Evolutionary conservation across 768 basidiomycete genomes (phyloP).

Genomic region (Trametes elegans): DNA sequence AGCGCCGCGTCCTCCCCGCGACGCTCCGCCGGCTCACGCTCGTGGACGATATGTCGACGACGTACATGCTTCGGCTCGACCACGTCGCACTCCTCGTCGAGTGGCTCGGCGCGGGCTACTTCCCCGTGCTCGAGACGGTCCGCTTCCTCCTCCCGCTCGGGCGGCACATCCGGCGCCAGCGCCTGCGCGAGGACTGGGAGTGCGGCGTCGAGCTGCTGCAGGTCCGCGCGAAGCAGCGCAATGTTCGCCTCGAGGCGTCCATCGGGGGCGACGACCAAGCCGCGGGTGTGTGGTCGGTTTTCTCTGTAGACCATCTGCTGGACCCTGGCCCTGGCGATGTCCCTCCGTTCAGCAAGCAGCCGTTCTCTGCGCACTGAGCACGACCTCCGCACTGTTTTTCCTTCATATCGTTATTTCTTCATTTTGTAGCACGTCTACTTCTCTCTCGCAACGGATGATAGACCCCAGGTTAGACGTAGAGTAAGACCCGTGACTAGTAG

Average conservation of each 20-base stretch:
- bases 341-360: neutral
- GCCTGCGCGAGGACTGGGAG: slow-evolving; percentile 3
- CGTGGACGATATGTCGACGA: neutral
- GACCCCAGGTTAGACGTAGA: neutral
- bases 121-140: slow-evolving; percentile 3
- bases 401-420: neutral
- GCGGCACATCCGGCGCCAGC: neutral
- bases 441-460: neutral
- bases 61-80: slow-evolving; percentile 1
- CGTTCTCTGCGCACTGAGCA: neutral
- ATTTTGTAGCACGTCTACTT: neutral
- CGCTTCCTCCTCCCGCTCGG: slow-evolving; percentile 12
- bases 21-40: slow-evolving; percentile 3
- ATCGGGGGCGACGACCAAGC: slow-evolving; percentile 11
- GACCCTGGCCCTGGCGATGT: neutral
- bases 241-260: slow-evolving; percentile 4
- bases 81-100: neutral
- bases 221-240: neutral
- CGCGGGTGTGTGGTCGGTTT: slow-evolving; percentile 1
- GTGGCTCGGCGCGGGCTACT: neutral
- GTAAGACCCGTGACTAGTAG: neutral
- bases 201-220: neutral
- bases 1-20: neutral
- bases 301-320: neutral
- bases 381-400: neutral